Percentiles rank a stretch among this genome's conserved stretches.
Conservation (phyloP, 1,139 yeast genomes). For the Geotrichum australiense region DNA sequence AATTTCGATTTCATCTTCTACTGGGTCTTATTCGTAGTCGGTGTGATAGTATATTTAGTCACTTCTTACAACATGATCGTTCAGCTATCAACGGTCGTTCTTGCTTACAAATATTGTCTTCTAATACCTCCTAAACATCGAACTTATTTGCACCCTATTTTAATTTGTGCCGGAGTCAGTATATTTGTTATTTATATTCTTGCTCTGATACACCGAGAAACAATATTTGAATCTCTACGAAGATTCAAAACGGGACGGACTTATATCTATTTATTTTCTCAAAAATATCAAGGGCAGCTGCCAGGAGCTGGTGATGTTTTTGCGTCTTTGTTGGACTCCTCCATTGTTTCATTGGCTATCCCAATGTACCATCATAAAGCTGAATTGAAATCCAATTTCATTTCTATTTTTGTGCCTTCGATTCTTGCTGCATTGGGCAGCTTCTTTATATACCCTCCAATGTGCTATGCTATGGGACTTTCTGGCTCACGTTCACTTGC, state of each 20-base stretch:
- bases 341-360: constrained; percentile 66
- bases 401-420: constrained; percentile 54
- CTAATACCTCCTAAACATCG: constrained; percentile 44
- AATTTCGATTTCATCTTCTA: constrained; percentile 55
- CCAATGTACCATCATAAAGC: constrained; percentile 71
- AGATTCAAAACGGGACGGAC: constrained; percentile 64
- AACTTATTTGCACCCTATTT: constrained; percentile 60
- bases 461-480: constrained; percentile 60
- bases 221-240: constrained; percentile 30
- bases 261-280: constrained; percentile 52
- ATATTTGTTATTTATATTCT: constrained; percentile 57
- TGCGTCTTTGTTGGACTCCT: constrained; percentile 62
- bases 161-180: constrained; percentile 56
- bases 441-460: constrained; percentile 62
- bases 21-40: constrained; percentile 41
- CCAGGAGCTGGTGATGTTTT: constrained; percentile 82
- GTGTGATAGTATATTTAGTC: constrained; percentile 38
- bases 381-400: constrained; percentile 54
- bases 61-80: constrained; percentile 54
- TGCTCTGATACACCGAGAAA: constrained; percentile 39
- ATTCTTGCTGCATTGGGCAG: constrained; percentile 50
- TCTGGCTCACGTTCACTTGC: constrained; percentile 57
- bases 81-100: constrained; percentile 53
- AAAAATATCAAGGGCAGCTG: constrained; percentile 35
- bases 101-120: constrained; percentile 49